Percentiles rank a stretch among this genome's conserved stretches.
Conservation (phyloP, 768 basidiomycete genomes). For the Cystobasidium tubakii region DNA sequence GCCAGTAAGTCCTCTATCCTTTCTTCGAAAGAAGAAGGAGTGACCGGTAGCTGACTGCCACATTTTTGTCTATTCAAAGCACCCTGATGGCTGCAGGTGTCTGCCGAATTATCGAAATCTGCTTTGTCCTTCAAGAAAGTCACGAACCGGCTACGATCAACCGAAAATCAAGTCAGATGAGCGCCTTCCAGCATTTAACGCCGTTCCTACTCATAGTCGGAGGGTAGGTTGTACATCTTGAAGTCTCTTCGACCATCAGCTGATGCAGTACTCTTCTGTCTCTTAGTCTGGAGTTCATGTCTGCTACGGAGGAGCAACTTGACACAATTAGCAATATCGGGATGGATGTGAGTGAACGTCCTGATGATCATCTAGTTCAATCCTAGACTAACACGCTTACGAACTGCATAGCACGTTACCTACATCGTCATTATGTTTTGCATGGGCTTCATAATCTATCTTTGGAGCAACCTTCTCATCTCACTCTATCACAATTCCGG, state of each 20-base stretch:
- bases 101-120: constrained; percentile 19
- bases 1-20: constrained; percentile 17
- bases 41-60: too few relatives aligned
- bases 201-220: constrained; percentile 11
- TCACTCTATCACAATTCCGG: constrained; percentile 16
- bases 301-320: constrained; percentile 20
- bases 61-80: background rate
- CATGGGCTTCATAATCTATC: constrained; percentile 9
- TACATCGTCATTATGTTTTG: constrained; percentile 19
- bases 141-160: background rate
- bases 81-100: constrained; percentile 16
- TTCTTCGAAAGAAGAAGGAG: too few relatives aligned
- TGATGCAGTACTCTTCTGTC: too few relatives aligned
- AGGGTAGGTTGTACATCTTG: background rate
- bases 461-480: constrained; percentile 10
- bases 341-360: constrained; percentile 6
- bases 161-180: background rate
- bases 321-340: background rate
- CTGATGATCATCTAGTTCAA: background rate
- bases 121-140: background rate
- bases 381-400: background rate
- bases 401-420: constrained; percentile 2
- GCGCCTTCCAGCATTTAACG: constrained; percentile 10
- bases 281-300: constrained; percentile 14
- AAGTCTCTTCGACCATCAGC: background rate